Base-by-base conservation (phyloP, 2,329 filamentous ascomycete species). In the Nannizzia gypsea region DNA sequence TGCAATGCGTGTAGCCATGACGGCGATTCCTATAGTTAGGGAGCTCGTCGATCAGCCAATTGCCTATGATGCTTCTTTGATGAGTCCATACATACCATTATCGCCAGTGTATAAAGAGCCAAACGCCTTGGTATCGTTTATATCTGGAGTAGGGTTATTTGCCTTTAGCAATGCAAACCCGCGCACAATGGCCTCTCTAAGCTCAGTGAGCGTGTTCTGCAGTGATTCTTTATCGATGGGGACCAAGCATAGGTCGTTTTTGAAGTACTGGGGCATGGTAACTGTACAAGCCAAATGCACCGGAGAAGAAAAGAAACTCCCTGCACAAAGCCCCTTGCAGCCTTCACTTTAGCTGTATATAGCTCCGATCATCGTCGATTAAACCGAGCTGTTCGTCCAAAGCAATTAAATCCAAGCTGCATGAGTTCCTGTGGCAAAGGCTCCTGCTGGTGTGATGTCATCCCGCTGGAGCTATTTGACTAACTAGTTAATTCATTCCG, bases 1-100 rank as follows among this genome's bases (percentile, higher is more conserved):
- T 9, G 69, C 67, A 15, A 75, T 67, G n/a, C 73, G 72, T 11
- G 74, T 66, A 55, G 73, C 73, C 46, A 71, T 66, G 50, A 74
- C 65, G 38, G 69, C 67, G 52, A 73, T 66, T 11, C 73, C 73
- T 74, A 60, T 48, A n/a, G 11, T 13, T 42, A 8, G 38, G 15
- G 6, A 44, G 5, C 2, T 5, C 13, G 11, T 9, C 13, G 8
- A 3, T 48, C 26, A 58, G 38, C 36, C 26, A 46, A 9, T 28
- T n/a, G 24, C 3, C 9, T n/a, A 11, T 50, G 20, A 17, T 17
- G 1, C n/a, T 42, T 11, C 2, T 5, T 15, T 3, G 24, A 22
- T 4, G 44, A 13, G 44, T 24, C 5, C 22, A 17, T 54, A 36
- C 26, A 20, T 72, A 73, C 72, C 71, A 61, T 68, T 65, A 62